Evolutionary conservation across 129 eudicot species (phyloP), one percentile per base, ranked within the genome.

Genomic region (Flaveria linearis): DNA sequence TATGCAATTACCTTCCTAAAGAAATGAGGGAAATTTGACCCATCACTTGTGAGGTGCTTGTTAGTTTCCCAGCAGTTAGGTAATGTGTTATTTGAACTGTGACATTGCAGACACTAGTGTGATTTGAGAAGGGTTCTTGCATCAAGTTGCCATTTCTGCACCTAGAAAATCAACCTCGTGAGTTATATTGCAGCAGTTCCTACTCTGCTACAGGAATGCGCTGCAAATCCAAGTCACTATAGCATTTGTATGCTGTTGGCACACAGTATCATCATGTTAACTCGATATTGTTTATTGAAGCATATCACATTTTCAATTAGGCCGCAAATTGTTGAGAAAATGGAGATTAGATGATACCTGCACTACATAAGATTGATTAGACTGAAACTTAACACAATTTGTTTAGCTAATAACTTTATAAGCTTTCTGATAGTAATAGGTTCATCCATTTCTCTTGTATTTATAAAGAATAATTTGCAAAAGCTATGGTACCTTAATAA

Each of bases 311-410:
- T 20, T 52, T 23, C 20, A 7, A 14, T 15, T 11, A 10, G 12
- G 22, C 56, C 45, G 69, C 62, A 4, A 4, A 20, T 39, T 6
- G 18, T 57, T 46, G 14, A 45, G 26, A 69, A 46, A 56, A 77
- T 69, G 23, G 68, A 77, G 68, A 15, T 68, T 42, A 68, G 74
- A 16, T 77, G 60, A 41, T 56, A 57, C 49, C 14, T 13, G 18
- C 75, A 16, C 41, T 42, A 45, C 69, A 43, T n/a, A 55, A 25
- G 71, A 58, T 28, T 56, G 60, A 30, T 57, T 57, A 26, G 45
- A n/a, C 61, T 16, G 76, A 46, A 57, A 69, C 57, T 28, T 3
- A 68, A 41, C 45, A 12, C 46, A 18, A 22, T 39, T 18, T 22
- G 16, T 22, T 55, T 36, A 13, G 41, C 68, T 56, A 1, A 43